Evolutionary conservation across 441 rosid genomes (phyloP).

Genomic region (Syzygium malaccense): DNA sequence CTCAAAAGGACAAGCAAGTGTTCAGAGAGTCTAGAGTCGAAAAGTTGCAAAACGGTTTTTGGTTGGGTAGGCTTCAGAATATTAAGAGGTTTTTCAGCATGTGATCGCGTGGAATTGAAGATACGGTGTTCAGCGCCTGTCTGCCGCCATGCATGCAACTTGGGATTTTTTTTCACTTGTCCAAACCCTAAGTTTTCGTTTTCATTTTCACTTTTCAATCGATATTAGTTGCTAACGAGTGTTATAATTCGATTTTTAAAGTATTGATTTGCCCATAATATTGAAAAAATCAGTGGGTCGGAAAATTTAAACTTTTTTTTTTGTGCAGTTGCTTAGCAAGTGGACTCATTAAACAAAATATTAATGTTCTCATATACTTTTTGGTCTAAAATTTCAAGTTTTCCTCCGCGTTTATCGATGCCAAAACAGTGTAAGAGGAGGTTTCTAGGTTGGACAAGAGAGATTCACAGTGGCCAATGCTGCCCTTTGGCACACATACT

Average conservation of each 20-base stretch:
- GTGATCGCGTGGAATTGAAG: constrained; percentile 39
- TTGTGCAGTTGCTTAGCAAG: background rate
- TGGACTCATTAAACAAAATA: background rate
- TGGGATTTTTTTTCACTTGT: constrained; percentile 4
- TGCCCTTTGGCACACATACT: constrained; percentile 4
- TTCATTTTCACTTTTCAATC: background rate
- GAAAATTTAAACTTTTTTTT: background rate
- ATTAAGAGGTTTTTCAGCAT: background rate
- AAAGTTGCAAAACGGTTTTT: constrained; percentile 1
- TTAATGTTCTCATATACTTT: background rate
- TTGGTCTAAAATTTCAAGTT: background rate
- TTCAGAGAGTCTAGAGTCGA: background rate
- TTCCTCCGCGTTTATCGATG: background rate
- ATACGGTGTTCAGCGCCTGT: constrained; percentile 35
- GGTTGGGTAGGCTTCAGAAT: background rate
- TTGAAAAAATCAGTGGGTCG: background rate
- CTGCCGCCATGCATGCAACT: constrained; percentile 61
- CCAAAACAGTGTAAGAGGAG: background rate
- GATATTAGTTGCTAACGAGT: background rate
- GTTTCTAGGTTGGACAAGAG: background rate
- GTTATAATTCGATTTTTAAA: background rate
- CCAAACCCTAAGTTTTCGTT: background rate
- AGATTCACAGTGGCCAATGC: background rate
- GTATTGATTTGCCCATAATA: background rate
- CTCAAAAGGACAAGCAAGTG: constrained; percentile 2